These are phyloP conservation scores for Pseudogymnoascus sp. DNA, from an alignment of 2,329 filamentous ascomycete genomes.

Conservation along the genomic window DNA sequence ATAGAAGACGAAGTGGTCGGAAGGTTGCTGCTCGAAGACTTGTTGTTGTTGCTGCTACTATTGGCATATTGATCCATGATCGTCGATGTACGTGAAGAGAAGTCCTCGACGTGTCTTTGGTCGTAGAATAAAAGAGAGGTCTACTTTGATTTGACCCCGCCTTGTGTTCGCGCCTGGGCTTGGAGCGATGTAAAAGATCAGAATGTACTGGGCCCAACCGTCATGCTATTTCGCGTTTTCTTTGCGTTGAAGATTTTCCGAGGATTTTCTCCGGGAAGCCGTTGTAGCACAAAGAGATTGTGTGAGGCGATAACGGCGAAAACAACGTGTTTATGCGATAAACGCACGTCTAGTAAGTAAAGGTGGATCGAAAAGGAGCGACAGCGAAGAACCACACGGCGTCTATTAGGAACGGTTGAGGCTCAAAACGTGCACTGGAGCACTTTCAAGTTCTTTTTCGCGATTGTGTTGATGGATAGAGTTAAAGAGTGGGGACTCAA, in stretches of 20 bases:
- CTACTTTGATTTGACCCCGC: slow-evolving; percentile 2
- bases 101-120: slow-evolving; percentile 4
- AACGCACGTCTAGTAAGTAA: slow-evolving; percentile 1
- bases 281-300: neutral
- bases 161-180: slow-evolving; percentile 8
- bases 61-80: slow-evolving; percentile 10
- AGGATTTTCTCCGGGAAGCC: slow-evolving; percentile 9
- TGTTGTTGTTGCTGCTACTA: slow-evolving; percentile 1
- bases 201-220: neutral
- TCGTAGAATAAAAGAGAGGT: slow-evolving; percentile 1
- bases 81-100: slow-evolving; percentile 8
- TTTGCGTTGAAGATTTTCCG: slow-evolving; percentile 9
- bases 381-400: slow-evolving; percentile 7
- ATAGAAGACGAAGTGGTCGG: slow-evolving; percentile 14
- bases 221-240: slow-evolving; percentile 10
- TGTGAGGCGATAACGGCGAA: slow-evolving; percentile 9
- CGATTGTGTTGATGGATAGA: slow-evolving; percentile 9
- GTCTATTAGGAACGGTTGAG: slow-evolving; percentile 1
- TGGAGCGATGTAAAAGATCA: slow-evolving; percentile 4
- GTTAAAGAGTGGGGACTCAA: slow-evolving; percentile 8
- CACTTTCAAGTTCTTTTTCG: slow-evolving; percentile 7
- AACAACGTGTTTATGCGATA: slow-evolving; percentile 9
- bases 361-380: slow-evolving; percentile 7
- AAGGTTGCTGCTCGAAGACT: slow-evolving; percentile 13
- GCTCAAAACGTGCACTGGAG: slow-evolving; percentile 8